A percentile compares a stretch with the other conserved stretches of the same genome.
Evolutionary conservation across 2,329 filamentous ascomycete species (phyloP).

Genomic region (Aspergillus japonicus): DNA sequence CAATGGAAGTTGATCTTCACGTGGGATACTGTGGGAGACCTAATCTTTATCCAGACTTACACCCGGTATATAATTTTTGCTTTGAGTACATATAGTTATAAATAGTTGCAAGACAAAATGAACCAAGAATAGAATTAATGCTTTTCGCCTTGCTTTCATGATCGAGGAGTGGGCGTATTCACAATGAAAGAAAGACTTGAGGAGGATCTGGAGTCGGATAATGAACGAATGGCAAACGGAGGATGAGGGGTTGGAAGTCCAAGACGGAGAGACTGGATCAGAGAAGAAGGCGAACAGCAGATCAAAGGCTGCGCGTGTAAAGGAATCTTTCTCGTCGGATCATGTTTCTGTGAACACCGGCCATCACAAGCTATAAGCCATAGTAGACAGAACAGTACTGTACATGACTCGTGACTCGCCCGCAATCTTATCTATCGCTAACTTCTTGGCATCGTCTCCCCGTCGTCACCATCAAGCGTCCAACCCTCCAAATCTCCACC

Average conservation of each 20-base stretch:
- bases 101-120: neutral
- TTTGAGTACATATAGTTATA: neutral
- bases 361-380: neutral
- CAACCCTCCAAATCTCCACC: neutral
- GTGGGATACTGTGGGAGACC: neutral
- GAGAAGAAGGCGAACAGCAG: too few species aligned
- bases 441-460: slow-evolving; percentile 12
- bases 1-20: slow-evolving; percentile 21
- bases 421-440: slow-evolving; percentile 8
- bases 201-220: too few species aligned
- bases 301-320: too few species aligned
- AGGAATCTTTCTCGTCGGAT: neutral
- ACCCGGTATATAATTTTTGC: slow-evolving; percentile 1
- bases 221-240: too few species aligned
- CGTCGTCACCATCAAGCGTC: slow-evolving; percentile 3
- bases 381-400: too few species aligned
- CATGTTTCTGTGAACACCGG: slow-evolving; percentile 3
- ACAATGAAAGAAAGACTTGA: too few species aligned
- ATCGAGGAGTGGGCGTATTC: too few species aligned
- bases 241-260: too few species aligned
- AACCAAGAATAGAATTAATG: neutral
- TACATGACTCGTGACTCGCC: neutral
- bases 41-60: slow-evolving; percentile 1
- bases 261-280: too few species aligned
- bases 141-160: neutral